A percentile compares a stretch with the other conserved stretches of the same genome.
Evolutionary conservation across 2,329 filamentous ascomycete species (phyloP).

Genomic region (Stemphylium lycopersici): DNA sequence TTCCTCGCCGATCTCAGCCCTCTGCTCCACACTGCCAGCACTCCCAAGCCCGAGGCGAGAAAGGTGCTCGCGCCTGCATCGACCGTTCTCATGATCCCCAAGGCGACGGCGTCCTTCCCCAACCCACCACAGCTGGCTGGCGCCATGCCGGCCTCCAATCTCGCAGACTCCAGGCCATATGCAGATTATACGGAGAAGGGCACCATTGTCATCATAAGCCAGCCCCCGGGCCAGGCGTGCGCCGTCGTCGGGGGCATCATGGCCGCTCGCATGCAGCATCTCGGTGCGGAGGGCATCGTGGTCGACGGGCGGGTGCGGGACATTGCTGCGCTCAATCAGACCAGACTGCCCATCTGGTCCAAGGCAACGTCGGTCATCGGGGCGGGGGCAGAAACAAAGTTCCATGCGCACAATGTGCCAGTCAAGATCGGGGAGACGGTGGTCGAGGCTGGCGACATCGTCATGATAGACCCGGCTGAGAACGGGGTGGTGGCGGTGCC

Average conservation of each 20-base stretch:
- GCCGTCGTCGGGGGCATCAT: conserved; percentile 80
- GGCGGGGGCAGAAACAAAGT: conserved; percentile 61
- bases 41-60: conserved; percentile 23
- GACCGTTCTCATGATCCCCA: conserved; percentile 68
- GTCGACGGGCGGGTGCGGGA: conserved; percentile 73
- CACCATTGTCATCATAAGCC: conserved; percentile 70
- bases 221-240: conserved; percentile 69
- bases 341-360: conserved; percentile 65
- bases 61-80: conserved; percentile 61
- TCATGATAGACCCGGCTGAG: conserved; percentile 72
- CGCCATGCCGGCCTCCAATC: conserved; percentile 37
- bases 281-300: conserved; percentile 67
- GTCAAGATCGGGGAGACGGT: conserved; percentile 47
- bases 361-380: conserved; percentile 64
- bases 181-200: conserved; percentile 67
- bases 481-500: conserved; percentile 72
- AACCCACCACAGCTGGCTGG: conserved; percentile 42
- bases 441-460: conserved; percentile 63
- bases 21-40: conserved; percentile 29
- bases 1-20: conserved; percentile 67
- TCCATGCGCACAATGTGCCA: conserved; percentile 58
- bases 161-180: conserved; percentile 62
- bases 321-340: conserved; percentile 63
- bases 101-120: conserved; percentile 54
- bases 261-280: conserved; percentile 69